Base-by-base conservation (phyloP, 1,139 yeast species). In the Saccharomycopsis hybrid region DNA sequence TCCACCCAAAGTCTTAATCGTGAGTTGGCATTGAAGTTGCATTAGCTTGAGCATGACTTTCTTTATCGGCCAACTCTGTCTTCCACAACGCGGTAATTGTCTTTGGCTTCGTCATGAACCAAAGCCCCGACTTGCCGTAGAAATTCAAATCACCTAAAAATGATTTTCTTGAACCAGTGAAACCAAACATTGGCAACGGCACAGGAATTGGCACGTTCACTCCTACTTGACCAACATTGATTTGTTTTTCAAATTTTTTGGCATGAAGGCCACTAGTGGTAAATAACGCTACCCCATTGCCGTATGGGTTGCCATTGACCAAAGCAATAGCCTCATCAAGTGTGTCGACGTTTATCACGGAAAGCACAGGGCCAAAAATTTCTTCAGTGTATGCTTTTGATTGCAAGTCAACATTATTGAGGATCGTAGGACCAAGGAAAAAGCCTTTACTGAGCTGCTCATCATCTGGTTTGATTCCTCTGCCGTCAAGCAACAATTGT, bases 201-300 rank as follows among this genome's bases (percentile, higher is more conserved):
- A 82, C 89, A 5, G 89, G 89, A 57, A 82, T 82, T 27, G 89
- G 89, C 44, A 82, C 86, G 60, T 82, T 82, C 59, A 82, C 73
- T 53, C 89, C 89, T 48, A 82, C 84, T 67, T 82, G 89, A 28
- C 89, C 89, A 55, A 82, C 78, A 55, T 80, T 84, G 55, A 82
- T 78, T 58, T 78, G 74, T 68, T 76, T 79, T 64, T 76, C 80
- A 71, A 82, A 82, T 62, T 77, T 77, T 65, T 81, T 82, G 3
- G 85, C 82, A 29, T 78, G 72, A 11, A 83, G 70, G 11, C 89
- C 89, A 1, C 82, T 77, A 42, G 72, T 68, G 29, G 89, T 82
- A 71, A 82, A 82, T 55, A 82, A 68, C 27, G 88, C 74, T 28
- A 78, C 78, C 47, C 89, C 89, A 61, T 82, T 82, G 54, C 89